Evolutionary conservation across 257 asterid species (phyloP).

Genomic region (Echites panduratus): DNA sequence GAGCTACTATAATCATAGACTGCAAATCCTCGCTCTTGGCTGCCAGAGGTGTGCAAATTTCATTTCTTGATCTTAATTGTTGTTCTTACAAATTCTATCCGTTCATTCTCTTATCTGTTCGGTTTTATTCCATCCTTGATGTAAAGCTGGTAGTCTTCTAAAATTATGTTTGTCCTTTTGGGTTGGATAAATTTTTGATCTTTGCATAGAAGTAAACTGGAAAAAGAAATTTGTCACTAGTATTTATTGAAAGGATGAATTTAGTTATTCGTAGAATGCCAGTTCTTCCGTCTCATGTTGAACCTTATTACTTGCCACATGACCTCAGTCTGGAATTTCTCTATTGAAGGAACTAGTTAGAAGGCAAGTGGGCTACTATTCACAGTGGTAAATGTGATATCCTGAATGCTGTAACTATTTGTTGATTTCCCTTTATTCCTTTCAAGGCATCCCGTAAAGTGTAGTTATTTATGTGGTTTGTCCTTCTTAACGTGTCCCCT

Average conservation of each 20-base stretch:
- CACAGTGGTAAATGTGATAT: background rate
- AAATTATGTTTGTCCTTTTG: background rate
- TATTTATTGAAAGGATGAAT: background rate
- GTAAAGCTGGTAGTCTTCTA: background rate
- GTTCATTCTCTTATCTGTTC: background rate
- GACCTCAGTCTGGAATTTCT: background rate
- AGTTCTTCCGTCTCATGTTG: background rate
- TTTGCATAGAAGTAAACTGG: background rate
- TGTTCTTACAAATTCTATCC: background rate
- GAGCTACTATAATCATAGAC: background rate
- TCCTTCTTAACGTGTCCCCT: background rate
- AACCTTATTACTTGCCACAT: background rate
- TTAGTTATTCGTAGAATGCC: background rate
- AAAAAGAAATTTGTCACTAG: background rate
- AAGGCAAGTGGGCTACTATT: background rate
- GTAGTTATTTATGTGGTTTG: background rate
- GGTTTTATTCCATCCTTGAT: background rate
- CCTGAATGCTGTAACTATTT: background rate
- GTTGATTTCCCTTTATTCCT: background rate
- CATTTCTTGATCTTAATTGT: background rate
- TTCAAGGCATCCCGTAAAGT: background rate
- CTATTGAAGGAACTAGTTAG: background rate
- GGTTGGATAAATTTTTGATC: background rate
- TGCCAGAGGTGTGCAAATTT: background rate
- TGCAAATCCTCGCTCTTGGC: slow-evolving; percentile 1